These are phyloP conservation scores for Ascochyta clinopodiicola DNA, from an alignment of 2,329 filamentous ascomycete genomes.

Conservation along the genomic window DNA sequence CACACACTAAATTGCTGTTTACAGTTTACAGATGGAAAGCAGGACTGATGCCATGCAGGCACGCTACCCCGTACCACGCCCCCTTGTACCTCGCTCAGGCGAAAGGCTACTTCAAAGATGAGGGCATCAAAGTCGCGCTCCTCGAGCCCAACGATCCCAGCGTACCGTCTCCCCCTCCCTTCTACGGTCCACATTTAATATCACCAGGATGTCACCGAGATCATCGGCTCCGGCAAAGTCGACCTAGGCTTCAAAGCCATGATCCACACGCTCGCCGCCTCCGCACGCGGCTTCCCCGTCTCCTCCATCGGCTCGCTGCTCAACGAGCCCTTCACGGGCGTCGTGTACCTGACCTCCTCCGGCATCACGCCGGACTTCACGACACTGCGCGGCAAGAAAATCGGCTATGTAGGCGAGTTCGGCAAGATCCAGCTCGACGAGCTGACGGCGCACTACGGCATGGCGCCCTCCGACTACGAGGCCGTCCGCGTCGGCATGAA, in stretches of 20 bases:
- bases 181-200: slow-evolving; percentile 13
- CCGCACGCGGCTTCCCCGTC: slow-evolving; percentile 76
- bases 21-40: background rate
- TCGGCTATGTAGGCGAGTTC: slow-evolving; percentile 82
- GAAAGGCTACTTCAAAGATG: slow-evolving; percentile 76
- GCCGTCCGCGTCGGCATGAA: slow-evolving; percentile 83
- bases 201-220: slow-evolving; percentile 74
- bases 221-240: slow-evolving; percentile 77
- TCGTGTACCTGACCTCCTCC: slow-evolving; percentile 76
- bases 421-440: slow-evolving; percentile 85
- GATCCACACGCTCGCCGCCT: slow-evolving; percentile 81
- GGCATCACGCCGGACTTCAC: slow-evolving; percentile 78
- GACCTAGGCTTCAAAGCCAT: slow-evolving; percentile 84
- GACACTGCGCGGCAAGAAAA: slow-evolving; percentile 76
- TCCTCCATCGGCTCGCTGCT: slow-evolving; percentile 76
- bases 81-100: slow-evolving; percentile 78
- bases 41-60: slow-evolving; percentile 59
- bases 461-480: slow-evolving; percentile 75
- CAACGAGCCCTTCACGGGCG: slow-evolving; percentile 80
- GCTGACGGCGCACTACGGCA: slow-evolving; percentile 78
- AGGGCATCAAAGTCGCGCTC: slow-evolving; percentile 78
- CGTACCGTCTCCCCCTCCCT: slow-evolving; percentile 47
- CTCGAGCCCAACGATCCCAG: slow-evolving; percentile 81
- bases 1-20: background rate
- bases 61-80: slow-evolving; percentile 81